These are phyloP conservation scores for Auricularia auricula-judae DNA, from an alignment of 768 basidiomycete genomes.

Conservation along the genomic window DNA sequence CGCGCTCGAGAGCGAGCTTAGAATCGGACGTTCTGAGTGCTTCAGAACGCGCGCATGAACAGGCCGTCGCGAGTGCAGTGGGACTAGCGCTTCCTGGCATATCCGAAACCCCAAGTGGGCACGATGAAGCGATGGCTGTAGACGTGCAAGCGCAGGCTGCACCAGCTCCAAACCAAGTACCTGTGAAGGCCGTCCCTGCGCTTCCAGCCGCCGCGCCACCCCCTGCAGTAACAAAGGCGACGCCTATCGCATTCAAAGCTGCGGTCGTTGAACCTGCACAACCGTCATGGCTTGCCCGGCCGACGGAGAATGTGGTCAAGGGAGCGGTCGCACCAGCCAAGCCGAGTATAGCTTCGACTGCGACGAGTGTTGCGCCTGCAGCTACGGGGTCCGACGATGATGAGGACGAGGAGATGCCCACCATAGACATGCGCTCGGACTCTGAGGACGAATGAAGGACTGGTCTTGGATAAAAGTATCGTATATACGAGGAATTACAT, in stretches of 20 bases:
- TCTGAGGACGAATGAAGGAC: constrained; percentile 42
- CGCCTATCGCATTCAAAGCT: too few relatives aligned
- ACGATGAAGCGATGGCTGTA: constrained; percentile 2
- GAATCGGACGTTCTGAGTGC: constrained; percentile 41
- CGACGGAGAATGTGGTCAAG: neutral
- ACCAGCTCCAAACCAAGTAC: too few relatives aligned
- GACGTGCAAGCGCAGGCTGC: neutral
- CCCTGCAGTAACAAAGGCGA: too few relatives aligned
- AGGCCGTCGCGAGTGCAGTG: constrained; percentile 30
- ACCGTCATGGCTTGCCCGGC: too few relatives aligned
- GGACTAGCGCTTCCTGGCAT: constrained; percentile 16
- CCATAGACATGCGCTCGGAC: constrained; percentile 70
- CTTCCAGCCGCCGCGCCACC: too few relatives aligned
- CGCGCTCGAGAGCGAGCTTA: constrained; percentile 53
- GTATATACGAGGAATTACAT: neutral
- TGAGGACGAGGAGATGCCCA: constrained; percentile 66
- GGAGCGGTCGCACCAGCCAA: neutral
- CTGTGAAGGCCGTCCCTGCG: too few relatives aligned
- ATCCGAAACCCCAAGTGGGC: neutral
- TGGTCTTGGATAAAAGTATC: neutral
- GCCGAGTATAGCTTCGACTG: neutral
- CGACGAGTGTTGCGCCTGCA: neutral
- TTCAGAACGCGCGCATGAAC: constrained; percentile 60
- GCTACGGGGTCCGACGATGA: constrained; percentile 22
- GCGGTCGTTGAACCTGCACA: too few relatives aligned